phyloP scores from a whole-genome alignment of 2,329 filamentous ascomycete genomes.

The Phialemoniopsis sp. region DNA sequence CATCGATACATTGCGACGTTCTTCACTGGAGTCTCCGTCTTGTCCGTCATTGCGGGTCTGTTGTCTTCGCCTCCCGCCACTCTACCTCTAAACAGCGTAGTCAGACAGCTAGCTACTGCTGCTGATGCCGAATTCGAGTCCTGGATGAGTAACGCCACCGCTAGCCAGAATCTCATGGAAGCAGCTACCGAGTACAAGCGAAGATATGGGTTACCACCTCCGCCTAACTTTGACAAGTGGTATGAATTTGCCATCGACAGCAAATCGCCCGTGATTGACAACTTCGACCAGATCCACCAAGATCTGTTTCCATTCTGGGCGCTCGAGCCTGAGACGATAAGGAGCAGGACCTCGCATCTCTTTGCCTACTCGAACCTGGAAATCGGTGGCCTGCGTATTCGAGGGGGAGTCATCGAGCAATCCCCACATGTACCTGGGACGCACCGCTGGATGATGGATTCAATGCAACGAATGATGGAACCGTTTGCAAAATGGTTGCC shows the following conservation, averaged over 20 bases:
- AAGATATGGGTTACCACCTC: constrained; percentile 78
- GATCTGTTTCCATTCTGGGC: constrained; percentile 68
- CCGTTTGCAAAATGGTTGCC: constrained; percentile 40
- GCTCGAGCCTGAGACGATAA: constrained; percentile 54
- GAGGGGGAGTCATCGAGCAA: constrained; percentile 19
- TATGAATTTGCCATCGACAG: constrained; percentile 46
- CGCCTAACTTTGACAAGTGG: constrained; percentile 85
- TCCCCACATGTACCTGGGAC: constrained; percentile 24
- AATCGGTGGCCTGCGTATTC: constrained; percentile 26
- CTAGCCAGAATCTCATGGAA: constrained; percentile 57
- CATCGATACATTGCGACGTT: too few relatives aligned
- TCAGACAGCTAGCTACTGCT: too few relatives aligned
- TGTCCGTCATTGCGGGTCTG: too few relatives aligned
- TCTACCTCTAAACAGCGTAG: too few relatives aligned
- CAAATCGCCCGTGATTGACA: constrained; percentile 61
- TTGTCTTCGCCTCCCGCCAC: too few relatives aligned
- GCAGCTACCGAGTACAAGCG: constrained; percentile 78
- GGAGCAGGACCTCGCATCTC: constrained; percentile 38
- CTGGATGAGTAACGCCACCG: constrained; percentile 1
- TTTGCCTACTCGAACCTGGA: constrained; percentile 20
- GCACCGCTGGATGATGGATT: constrained; percentile 30
- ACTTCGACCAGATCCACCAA: constrained; percentile 65
- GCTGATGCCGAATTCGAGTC: constrained; percentile 38
- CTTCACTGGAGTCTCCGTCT: too few relatives aligned
- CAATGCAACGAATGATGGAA: constrained; percentile 29